These are phyloP conservation scores for Apiotrichum gracile DNA, from an alignment of 1,284 basidiomycete genomes.

Conservation along the genomic window DNA sequence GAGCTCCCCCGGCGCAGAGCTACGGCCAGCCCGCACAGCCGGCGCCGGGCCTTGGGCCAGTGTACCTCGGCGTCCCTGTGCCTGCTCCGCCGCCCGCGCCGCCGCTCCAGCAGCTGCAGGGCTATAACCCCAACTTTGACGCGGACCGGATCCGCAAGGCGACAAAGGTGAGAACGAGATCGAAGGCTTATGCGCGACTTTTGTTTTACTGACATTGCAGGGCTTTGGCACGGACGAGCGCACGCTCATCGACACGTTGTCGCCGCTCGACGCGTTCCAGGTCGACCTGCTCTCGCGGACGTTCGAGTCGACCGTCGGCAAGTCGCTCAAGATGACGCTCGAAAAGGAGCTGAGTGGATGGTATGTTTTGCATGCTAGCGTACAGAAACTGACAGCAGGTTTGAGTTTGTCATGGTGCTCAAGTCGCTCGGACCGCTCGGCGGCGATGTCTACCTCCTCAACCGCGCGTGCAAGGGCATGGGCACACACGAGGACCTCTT, in stretches of 20 bases:
- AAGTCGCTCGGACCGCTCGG: slow-evolving; percentile 43
- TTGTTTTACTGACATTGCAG: slow-evolving; percentile 19
- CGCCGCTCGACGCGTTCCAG: slow-evolving; percentile 45
- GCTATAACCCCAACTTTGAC: slow-evolving; percentile 46
- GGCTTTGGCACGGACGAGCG: slow-evolving; percentile 47
- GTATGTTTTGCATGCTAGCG: slow-evolving; percentile 19
- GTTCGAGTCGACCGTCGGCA: slow-evolving; percentile 42
- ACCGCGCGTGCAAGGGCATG: slow-evolving; percentile 42
- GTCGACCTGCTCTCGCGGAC: slow-evolving; percentile 42
- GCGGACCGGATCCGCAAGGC: slow-evolving; percentile 46
- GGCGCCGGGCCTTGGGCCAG: slow-evolving; percentile 12
- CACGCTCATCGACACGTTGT: slow-evolving; percentile 39
- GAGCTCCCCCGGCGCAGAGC: slow-evolving; percentile 7
- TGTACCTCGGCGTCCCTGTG: slow-evolving; percentile 39
- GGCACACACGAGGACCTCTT: slow-evolving; percentile 48
- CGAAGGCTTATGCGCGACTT: too few relatives aligned
- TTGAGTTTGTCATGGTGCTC: slow-evolving; percentile 45
- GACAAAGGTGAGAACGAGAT: slow-evolving; percentile 46
- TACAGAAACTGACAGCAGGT: slow-evolving; percentile 22
- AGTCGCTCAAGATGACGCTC: slow-evolving; percentile 36
- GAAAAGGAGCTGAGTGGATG: slow-evolving; percentile 47
- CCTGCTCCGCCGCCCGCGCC: slow-evolving; percentile 42
- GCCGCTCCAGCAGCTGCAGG: slow-evolving; percentile 30
- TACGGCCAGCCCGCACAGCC: neutral
- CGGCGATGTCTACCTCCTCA: slow-evolving; percentile 41